Evolutionary conservation across 2,329 filamentous ascomycete genomes (phyloP).

Genomic region (Emericellopsis cladophorae): DNA sequence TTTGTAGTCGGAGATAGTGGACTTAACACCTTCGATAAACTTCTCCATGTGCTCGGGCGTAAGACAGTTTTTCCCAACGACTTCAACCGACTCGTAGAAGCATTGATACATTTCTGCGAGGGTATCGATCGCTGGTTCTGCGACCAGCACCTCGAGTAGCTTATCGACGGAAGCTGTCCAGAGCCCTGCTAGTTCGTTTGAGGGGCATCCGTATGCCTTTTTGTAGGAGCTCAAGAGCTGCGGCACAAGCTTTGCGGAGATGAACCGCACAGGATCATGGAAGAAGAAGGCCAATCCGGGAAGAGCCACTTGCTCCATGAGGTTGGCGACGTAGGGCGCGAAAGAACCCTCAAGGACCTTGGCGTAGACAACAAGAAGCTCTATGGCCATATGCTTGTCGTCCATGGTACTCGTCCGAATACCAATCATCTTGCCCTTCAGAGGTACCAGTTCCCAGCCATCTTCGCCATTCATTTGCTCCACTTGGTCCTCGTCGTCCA

Average conservation of each 20-base stretch:
- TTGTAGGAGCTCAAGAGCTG: constrained; percentile 90
- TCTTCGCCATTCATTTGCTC: constrained; percentile 89
- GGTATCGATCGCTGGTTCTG: constrained; percentile 91
- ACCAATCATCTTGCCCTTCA: constrained; percentile 96
- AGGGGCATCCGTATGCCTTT: constrained; percentile 73
- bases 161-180: constrained; percentile 84
- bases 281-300: constrained; percentile 97
- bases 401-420: constrained; percentile 95
- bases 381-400: constrained; percentile 99
- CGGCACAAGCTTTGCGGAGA: constrained; percentile 88
- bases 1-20: constrained; percentile 86
- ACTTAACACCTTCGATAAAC: constrained; percentile 79
- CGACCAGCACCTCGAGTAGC: constrained; percentile 82
- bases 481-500: constrained; percentile 91
- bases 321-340: constrained; percentile 79
- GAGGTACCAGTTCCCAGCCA: constrained; percentile 91
- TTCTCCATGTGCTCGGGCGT: constrained; percentile 66
- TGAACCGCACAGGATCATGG: constrained; percentile 92
- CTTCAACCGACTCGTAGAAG: constrained; percentile 97
- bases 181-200: constrained; percentile 65
- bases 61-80: constrained; percentile 76
- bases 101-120: constrained; percentile 99
- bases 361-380: constrained; percentile 92
- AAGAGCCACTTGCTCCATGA: constrained; percentile 93
- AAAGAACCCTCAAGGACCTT: constrained; percentile 90